These are phyloP conservation scores for Trichosporon inkin DNA, from an alignment of 1,284 basidiomycete genomes.

Conservation along the genomic window DNA sequence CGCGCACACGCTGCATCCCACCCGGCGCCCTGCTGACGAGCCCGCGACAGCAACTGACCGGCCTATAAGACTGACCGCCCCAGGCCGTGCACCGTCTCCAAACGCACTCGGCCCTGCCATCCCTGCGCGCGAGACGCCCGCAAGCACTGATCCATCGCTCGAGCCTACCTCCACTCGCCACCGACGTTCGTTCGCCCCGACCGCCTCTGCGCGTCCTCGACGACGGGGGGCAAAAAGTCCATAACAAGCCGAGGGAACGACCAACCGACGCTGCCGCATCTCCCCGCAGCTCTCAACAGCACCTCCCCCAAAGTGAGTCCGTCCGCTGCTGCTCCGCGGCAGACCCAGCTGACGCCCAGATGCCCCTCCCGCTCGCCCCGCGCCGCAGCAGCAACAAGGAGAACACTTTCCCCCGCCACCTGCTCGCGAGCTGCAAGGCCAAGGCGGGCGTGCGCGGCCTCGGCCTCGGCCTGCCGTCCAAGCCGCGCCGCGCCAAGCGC, in stretches of 20 bases:
- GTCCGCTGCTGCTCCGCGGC: neutral
- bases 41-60: no score
- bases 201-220: no score
- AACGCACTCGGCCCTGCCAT: neutral
- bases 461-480: neutral
- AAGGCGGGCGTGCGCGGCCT: conserved; percentile 4
- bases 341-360: neutral
- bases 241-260: neutral
- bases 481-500: conserved; percentile 17
- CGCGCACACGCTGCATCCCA: no score
- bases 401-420: conserved; percentile 19
- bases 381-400: conserved; percentile 31
- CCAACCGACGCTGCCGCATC: neutral
- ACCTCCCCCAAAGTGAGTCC: neutral
- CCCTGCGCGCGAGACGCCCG: no score
- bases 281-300: neutral
- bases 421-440: conserved; percentile 13
- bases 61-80: no score
- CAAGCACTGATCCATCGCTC: neutral
- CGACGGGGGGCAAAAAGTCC: neutral
- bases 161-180: neutral
- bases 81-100: no score
- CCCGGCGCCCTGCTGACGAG: no score
- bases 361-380: conserved; percentile 5
- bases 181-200: no score